phyloP scores from a whole-genome alignment of 1,284 basidiomycete species.

The Exobasidium rhododendri region DNA sequence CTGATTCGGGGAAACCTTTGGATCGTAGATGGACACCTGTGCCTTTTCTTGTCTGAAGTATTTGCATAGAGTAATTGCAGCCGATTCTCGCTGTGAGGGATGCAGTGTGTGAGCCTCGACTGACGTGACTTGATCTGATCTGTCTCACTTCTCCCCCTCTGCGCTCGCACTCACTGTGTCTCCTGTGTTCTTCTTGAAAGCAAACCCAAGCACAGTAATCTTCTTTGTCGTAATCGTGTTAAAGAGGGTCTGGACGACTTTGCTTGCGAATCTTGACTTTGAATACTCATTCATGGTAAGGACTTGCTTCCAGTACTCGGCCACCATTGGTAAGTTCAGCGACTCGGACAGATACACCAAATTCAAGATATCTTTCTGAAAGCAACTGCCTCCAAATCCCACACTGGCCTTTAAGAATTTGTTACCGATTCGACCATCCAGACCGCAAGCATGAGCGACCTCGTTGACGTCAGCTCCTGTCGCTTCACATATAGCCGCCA shows the following conservation, averaged over 20 bases:
- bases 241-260: conserved; percentile 70
- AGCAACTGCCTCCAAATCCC: conserved; percentile 97
- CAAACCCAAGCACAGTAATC: conserved; percentile 90
- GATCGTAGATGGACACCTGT: conserved; percentile 83
- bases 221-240: conserved; percentile 96
- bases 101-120: no score
- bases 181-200: conserved; percentile 54
- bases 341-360: conserved; percentile 89
- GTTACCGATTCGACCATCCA: conserved; percentile 85
- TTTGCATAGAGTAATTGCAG: conserved; percentile 89
- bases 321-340: conserved; percentile 91
- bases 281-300: conserved; percentile 54
- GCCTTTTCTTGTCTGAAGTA: conserved; percentile 91
- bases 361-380: conserved; percentile 88
- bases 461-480: conserved; percentile 99
- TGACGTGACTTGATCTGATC: no score
- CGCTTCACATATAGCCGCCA: conserved; percentile 98
- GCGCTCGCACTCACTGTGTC: conserved; percentile 29
- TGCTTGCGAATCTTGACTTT: conserved; percentile 55
- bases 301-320: conserved; percentile 78
- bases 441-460: conserved; percentile 89
- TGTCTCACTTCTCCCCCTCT: no score
- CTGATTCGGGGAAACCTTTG: conserved; percentile 64
- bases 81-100: conserved; percentile 80
- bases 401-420: conserved; percentile 93